A percentile compares a stretch with the other conserved stretches of the same genome.
Conservation (phyloP, 768 basidiomycete genomes). For the Mrakia blollopis region DNA sequence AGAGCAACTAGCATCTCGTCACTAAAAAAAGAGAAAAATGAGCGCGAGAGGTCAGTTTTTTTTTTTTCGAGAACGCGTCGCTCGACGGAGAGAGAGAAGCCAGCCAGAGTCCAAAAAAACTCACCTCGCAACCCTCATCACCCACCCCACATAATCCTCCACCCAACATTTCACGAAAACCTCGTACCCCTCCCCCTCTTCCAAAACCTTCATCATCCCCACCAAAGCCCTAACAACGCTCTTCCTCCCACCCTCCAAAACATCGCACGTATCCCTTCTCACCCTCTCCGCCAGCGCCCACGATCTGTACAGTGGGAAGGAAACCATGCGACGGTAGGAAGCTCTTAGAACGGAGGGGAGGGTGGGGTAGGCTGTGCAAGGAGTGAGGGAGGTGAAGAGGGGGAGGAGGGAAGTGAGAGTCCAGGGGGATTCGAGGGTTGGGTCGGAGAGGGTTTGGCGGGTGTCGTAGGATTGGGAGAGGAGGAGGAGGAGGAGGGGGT, state of each 20-base stretch:
- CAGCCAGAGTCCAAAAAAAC: conserved; percentile 34
- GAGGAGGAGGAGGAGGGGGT: conserved; percentile 64
- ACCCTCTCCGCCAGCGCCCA: conserved; percentile 68
- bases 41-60: neutral
- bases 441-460: conserved; percentile 68
- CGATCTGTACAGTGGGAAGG: conserved; percentile 75
- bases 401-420: conserved; percentile 68
- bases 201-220: conserved; percentile 66
- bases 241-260: conserved; percentile 60
- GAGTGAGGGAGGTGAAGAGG: conserved; percentile 74
- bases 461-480: conserved; percentile 78
- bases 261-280: conserved; percentile 56
- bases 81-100: no score
- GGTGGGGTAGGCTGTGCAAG: conserved; percentile 57
- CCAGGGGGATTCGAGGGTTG: conserved; percentile 86
- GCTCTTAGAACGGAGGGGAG: conserved; percentile 54
- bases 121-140: conserved; percentile 64
- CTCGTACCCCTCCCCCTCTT: conserved; percentile 80
- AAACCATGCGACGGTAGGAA: conserved; percentile 68
- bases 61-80: neutral
- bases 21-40: conserved; percentile 45
- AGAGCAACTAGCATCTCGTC: conserved; percentile 56
- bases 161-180: conserved; percentile 84
- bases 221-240: conserved; percentile 61
- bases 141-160: conserved; percentile 80